Evolutionary conservation across 345 rosid species (phyloP), one percentile per base, ranked within the genome.

Genomic region (Populus simonii): DNA sequence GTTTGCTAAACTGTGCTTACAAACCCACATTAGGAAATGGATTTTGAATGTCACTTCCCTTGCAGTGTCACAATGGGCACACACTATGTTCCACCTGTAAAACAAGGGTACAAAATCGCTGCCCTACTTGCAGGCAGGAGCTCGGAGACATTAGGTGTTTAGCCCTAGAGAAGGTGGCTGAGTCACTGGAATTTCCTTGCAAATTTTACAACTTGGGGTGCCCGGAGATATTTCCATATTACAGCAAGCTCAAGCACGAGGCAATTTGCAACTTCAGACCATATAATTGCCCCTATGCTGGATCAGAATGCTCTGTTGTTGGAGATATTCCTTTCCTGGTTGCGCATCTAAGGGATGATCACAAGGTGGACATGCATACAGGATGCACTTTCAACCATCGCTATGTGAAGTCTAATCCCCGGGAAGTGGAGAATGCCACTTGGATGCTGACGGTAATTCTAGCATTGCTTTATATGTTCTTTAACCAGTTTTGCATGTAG

Each of bases 141-240:
- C 96, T 92, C 38, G 96, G 96, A 63, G 96, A 92, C 74, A 92
- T 92, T 73, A 87, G 96, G 77, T 92, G 96, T 78, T 86, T 92
- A 82, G 96, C 96, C 63, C 82, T 92, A 63, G 96, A 92, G 84
- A 91, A 89, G 80, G 93, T 91, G 35, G 95, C 95, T 0, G 95
- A 91, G 83, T 91, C 95, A 23, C 93, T 92, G 71, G 96, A 90
- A 87, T 78, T 92, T 71, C 92, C 93, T 61, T 92, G 96, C 93
- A 92, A 92, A 88, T 88, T 68, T 75, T 89, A 84, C 87, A 79
- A 75, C 71, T 84, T 90, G 69, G 96, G 96, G 25, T 91, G 95
- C 77, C 93, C 95, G 31, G 92, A 91, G 88, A 91, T 91, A 39
- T 91, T 91, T 62, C 96, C 96, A 17, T 92, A 92, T 61, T 92